These are phyloP conservation scores for Parsonsia alboflavescens DNA, from an alignment of 257 asterid genomes.

Conservation along the genomic window DNA sequence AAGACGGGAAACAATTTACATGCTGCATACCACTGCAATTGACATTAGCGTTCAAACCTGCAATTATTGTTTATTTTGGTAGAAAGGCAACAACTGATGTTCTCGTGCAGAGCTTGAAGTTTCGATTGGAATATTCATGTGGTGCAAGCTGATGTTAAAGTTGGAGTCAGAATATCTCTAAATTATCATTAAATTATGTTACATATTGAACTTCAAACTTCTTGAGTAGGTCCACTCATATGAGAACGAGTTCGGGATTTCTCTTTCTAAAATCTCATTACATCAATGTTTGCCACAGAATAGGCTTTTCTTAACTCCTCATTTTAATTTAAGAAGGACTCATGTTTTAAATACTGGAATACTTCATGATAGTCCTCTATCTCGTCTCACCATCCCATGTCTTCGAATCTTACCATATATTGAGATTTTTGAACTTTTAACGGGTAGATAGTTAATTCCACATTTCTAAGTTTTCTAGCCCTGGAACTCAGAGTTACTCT, in stretches of 20 bases:
- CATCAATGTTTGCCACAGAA: not conserved
- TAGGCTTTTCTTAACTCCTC: not conserved
- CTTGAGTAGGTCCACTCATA: not conserved
- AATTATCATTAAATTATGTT: not conserved
- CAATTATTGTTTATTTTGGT: not conserved
- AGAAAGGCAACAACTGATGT: not conserved
- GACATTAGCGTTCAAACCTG: not conserved
- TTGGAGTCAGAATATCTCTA: not conserved
- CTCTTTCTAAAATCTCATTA: not conserved
- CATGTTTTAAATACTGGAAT: not conserved
- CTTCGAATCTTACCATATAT: not conserved
- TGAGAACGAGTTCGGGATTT: not conserved
- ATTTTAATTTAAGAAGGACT: not conserved
- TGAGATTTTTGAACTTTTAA: not conserved
- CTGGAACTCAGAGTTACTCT: not conserved
- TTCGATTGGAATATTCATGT: not conserved
- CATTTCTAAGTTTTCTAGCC: not conserved
- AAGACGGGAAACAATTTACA: not conserved
- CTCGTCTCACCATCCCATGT: not conserved
- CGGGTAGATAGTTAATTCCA: not conserved
- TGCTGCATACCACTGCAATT: not conserved
- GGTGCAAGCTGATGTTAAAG: not conserved
- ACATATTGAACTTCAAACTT: not conserved
- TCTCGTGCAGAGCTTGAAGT: not conserved
- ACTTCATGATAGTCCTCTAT: not conserved